Base-by-base conservation (phyloP, 163 green algal genomes). In the Trebouxiophyceae sp. region DNA sequence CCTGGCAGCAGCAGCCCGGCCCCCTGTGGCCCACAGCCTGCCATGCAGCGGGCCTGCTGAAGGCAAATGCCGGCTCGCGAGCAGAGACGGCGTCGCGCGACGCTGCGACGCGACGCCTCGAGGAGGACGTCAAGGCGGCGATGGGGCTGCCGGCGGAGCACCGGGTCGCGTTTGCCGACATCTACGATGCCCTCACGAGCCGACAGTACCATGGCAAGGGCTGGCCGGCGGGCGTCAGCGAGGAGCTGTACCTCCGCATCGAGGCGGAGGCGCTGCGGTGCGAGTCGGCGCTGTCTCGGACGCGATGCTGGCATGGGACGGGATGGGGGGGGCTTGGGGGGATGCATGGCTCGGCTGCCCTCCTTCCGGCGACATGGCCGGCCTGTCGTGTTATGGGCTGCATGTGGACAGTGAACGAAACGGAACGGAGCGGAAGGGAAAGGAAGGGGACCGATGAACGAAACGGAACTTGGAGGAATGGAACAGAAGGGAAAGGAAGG, bases 121-220 rank as follows among this genome's bases (percentile, higher is more conserved):
- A 76, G 64, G 26, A 66, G 58, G 50, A 45, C 12, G 45, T 76
- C 62, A 63, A 70, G 3, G 59, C n/a, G 0, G 61, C 62, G 8
- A 44, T 84, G 23, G 55, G 62, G 22, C 57, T 85, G 33, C 66
- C 67, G 23, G 61, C 65, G 32, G 73, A 73, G 23, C 34, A 73
- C 31, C 44, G 33, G 23, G 54, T 84, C 22, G 34, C 57, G 7
- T 85, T 69, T 34, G 45, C 77, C 4, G 71, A 79, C 27, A 72
- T 85, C 6, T 66, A 81, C 47, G 81, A 91, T 55, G 80, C 78
- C 4, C 45, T 87, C 39, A 89, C 85, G 7, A 77, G 72, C 8
- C 67, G 87, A 45, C 34, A 33, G 1, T 76, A 78, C 12, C 84
- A 89, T 64, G 70, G 71, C 39, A 87, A 87, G 75, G 33, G 54